Percentiles rank a stretch among this genome's conserved stretches.
phyloP scores from a whole-genome alignment of 2,329 filamentous ascomycete species.

The Albifimbria verrucaria region DNA sequence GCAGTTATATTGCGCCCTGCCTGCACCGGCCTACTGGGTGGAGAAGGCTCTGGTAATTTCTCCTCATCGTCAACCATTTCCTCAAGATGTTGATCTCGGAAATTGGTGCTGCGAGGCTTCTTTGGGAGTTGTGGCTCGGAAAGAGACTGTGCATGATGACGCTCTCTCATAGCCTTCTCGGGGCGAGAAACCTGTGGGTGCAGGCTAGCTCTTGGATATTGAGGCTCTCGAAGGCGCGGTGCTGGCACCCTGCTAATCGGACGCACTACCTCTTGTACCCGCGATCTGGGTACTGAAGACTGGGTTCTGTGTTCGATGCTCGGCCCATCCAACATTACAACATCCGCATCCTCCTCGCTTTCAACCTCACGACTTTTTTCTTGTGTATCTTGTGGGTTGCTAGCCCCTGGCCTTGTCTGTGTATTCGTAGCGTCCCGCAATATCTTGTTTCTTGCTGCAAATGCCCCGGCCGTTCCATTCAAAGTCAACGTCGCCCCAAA shows the following conservation, averaged over 20 bases:
- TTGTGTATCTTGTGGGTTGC: neutral
- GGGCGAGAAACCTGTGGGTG: neutral
- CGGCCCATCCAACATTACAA: neutral
- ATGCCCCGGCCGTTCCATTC: conserved; percentile 16
- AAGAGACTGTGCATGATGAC: no score
- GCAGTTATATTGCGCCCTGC: no score
- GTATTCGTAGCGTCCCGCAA: conserved; percentile 17
- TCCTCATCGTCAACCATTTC: no score
- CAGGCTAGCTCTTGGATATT: neutral
- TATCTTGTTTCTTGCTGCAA: conserved; percentile 11
- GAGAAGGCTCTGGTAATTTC: no score
- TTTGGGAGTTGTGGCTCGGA: no score
- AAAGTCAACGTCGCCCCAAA: conserved; percentile 32
- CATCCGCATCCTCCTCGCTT: neutral
- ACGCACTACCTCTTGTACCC: neutral
- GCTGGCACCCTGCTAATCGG: neutral
- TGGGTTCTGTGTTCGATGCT: neutral
- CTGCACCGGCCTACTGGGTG: no score
- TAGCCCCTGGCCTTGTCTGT: neutral
- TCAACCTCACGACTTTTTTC: neutral
- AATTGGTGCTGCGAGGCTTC: no score
- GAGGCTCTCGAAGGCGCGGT: neutral
- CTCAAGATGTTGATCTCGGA: no score
- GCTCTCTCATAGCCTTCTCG: neutral
- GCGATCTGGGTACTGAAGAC: neutral